A percentile compares a stretch with the other conserved stretches of the same genome.
Evolutionary conservation across 768 basidiomycete genomes (phyloP).

Genomic region (Lactarius hengduanensis): DNA sequence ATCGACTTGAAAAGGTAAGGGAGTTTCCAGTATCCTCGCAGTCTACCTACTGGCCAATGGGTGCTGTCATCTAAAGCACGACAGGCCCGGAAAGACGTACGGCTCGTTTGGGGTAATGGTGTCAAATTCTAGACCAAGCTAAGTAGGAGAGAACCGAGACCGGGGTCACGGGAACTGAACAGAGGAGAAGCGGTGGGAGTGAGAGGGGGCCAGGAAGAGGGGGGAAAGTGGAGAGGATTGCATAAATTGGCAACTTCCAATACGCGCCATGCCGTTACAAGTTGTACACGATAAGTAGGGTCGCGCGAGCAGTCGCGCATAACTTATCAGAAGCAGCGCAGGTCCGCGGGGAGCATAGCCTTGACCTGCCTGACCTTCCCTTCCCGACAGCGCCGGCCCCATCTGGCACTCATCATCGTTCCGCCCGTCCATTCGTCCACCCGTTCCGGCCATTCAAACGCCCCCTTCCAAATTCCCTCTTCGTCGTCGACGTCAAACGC

Average conservation of each 20-base stretch:
- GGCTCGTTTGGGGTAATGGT: conserved; percentile 5
- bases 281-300: conserved; percentile 1
- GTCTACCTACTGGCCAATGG: background rate
- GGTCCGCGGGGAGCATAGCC: background rate
- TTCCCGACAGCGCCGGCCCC: background rate
- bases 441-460: background rate
- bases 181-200: background rate
- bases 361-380: background rate
- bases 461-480: background rate
- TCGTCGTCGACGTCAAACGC: background rate
- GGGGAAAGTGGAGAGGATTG: background rate
- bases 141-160: conserved; percentile 6
- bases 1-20: conserved; percentile 1
- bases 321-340: conserved; percentile 4
- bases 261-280: conserved; percentile 11
- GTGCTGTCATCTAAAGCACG: conserved; percentile 4
- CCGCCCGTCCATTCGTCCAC: background rate
- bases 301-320: background rate
- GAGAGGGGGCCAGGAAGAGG: background rate
- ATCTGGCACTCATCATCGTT: background rate
- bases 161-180: background rate
- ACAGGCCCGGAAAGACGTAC: background rate
- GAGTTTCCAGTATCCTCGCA: background rate
- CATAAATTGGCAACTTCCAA: background rate
- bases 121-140: conserved; percentile 14